phyloP scores from a whole-genome alignment of 2,329 filamentous ascomycete species.

The Raffaelea arxii region DNA sequence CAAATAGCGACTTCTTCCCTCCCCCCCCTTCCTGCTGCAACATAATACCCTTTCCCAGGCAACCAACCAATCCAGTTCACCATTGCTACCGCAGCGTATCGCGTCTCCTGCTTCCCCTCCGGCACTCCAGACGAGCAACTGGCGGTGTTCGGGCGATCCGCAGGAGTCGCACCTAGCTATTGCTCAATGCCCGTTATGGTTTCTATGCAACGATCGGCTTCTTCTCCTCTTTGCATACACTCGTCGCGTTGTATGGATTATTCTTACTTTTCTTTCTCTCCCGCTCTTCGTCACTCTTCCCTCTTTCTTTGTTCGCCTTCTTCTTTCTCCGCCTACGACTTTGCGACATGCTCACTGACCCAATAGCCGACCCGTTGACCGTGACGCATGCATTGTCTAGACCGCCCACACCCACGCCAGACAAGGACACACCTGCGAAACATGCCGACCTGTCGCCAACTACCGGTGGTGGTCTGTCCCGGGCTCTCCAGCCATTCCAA shows the following conservation, averaged over 20 bases:
- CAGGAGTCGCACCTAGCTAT: not conserved
- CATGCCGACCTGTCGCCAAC: slow-evolving; percentile 39
- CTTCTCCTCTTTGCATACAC: slow-evolving; percentile 50
- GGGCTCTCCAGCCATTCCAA: slow-evolving; percentile 41
- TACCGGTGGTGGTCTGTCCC: slow-evolving; percentile 43
- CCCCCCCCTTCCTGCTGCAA: too few species aligned
- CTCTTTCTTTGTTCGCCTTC: slow-evolving; percentile 14
- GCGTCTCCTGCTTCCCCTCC: not conserved
- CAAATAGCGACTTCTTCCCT: too few species aligned
- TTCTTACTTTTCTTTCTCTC: not conserved
- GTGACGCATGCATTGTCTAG: slow-evolving; percentile 41
- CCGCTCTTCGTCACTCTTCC: not conserved
- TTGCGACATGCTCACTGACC: slow-evolving; percentile 2
- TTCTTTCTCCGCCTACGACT: slow-evolving; percentile 11
- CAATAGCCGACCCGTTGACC: slow-evolving; percentile 40
- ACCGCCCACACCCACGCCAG: slow-evolving; percentile 37
- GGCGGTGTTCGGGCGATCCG: not conserved
- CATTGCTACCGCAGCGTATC: too few species aligned
- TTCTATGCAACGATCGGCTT: slow-evolving; percentile 53
- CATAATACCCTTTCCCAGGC: too few species aligned
- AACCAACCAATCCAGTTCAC: too few species aligned
- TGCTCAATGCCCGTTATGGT: slow-evolving; percentile 37
- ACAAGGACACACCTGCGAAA: slow-evolving; percentile 38
- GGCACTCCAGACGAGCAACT: not conserved
- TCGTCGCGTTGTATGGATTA: slow-evolving; percentile 48